Evolutionary conservation across 768 basidiomycete species (phyloP).

Genomic region (Phlebiopsis gigantea): DNA sequence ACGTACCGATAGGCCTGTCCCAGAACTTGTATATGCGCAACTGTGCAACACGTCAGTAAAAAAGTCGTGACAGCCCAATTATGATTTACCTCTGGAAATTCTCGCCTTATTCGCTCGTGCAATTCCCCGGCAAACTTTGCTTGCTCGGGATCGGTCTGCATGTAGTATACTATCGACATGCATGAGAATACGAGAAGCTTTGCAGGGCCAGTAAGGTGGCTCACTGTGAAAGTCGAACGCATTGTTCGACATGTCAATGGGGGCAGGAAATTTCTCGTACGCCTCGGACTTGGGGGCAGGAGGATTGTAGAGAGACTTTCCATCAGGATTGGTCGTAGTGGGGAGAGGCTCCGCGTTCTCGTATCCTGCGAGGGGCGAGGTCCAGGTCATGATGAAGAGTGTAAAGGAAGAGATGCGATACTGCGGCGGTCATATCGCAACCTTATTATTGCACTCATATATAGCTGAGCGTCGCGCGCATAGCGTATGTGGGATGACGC

Average conservation of each 20-base stretch:
- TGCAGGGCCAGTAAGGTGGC: slow-evolving; percentile 17
- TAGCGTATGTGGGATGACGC: not conserved
- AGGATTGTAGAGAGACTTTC: slow-evolving; percentile 49
- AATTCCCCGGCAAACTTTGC: slow-evolving; percentile 46
- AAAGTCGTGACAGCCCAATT: not conserved
- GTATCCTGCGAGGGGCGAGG: slow-evolving; percentile 24
- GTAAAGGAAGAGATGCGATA: not conserved
- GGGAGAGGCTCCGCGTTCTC: slow-evolving; percentile 30
- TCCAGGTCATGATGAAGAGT: slow-evolving; percentile 8
- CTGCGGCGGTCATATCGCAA: not conserved
- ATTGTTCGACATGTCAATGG: slow-evolving; percentile 46
- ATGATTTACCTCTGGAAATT: slow-evolving; percentile 59
- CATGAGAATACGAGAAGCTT: not conserved
- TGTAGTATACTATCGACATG: slow-evolving; percentile 52
- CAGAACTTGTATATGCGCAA: slow-evolving; percentile 56
- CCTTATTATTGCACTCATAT: not conserved
- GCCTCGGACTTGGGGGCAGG: slow-evolving; percentile 41
- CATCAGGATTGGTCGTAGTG: slow-evolving; percentile 42
- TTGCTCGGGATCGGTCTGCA: slow-evolving; percentile 39
- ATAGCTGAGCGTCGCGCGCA: not conserved
- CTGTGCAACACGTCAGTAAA: slow-evolving; percentile 26
- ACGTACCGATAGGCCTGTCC: slow-evolving; percentile 57
- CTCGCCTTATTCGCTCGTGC: slow-evolving; percentile 52
- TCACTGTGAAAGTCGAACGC: slow-evolving; percentile 73
- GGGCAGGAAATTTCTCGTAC: slow-evolving; percentile 51